Evolutionary conservation across 164 flowering plant genomes (phyloP), one percentile per base, ranked within the genome.

Genomic region (Vitis riparia): DNA sequence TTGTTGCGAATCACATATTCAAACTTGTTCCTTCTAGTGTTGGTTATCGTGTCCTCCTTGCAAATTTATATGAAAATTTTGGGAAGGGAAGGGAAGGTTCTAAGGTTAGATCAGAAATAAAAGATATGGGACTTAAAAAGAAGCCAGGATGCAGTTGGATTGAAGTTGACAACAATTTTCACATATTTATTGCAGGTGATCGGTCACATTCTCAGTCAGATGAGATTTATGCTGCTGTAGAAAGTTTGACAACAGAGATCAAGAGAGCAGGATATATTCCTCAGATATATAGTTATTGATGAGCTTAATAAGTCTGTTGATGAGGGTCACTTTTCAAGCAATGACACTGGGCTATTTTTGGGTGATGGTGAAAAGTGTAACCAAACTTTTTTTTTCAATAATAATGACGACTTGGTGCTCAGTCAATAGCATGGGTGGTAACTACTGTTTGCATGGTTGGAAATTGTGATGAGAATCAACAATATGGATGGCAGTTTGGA

Each of bases 121-220:
- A 79, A 69, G 76, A 71, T 30, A 55, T 32, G 71, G 84, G 84
- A 48, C 76, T 80, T 11, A 75, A 63, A 53, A 84, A 84, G 72
- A 71, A 51, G 44, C 82, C 84, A 12, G 86, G 86, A 5, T 82
- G 88, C 73, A 85, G 88, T 62, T 85, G 88, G 86, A 69, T 83
- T 61, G 80, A 77, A 71, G 73, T 83, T 16, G 62, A 77, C 62
- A 79, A 68, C 69, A 71, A 73, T 9, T 37, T 77, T 27, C 82
- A 81, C 70, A 61, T 74, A 37, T 85, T 85, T 71, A 58, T 66
- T 59, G 88, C 86, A 12, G 59, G 82, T 55, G 88, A 82, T 64
- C 52, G 16, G 23, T 80, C 83, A n/a, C 85, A 84, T 65, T n/a
- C 30, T 51, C 74, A 71, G 27, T 70, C 78, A 23, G 66, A 68